Evolutionary conservation across 106 monocot genomes (phyloP).

Genomic region (Platanthera zijinensis): DNA sequence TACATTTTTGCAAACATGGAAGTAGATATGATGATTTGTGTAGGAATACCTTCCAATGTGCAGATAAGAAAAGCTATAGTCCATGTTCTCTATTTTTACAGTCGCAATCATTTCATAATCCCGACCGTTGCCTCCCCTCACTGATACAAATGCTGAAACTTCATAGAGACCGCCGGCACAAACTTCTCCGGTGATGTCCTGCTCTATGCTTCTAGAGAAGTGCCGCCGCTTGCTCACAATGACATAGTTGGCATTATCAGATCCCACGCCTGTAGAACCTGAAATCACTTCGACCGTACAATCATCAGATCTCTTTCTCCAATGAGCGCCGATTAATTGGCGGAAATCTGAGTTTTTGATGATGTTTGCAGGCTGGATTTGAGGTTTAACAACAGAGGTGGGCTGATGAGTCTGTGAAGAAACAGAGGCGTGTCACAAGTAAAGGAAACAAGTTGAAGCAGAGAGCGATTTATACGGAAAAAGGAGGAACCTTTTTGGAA

Average conservation of each 20-base stretch:
- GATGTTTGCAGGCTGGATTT: no score
- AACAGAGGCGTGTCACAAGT: neutral
- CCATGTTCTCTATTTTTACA: neutral
- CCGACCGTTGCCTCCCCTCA: neutral
- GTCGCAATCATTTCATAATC: neutral
- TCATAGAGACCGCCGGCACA: neutral
- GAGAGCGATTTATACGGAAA: no score
- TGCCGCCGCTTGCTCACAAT: neutral
- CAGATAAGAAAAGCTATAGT: neutral
- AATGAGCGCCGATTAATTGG: no score
- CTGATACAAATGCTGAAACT: neutral
- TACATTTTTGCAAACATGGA: no score
- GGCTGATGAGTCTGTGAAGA: no score
- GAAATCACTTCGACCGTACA: no score
- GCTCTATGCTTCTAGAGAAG: neutral
- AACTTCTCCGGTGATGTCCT: neutral
- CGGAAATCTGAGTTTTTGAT: no score
- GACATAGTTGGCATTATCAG: neutral
- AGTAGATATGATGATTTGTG: no score
- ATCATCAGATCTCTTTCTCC: no score
- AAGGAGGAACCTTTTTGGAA: neutral
- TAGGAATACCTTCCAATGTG: neutral
- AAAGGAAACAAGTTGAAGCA: neutral
- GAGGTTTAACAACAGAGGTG: no score
- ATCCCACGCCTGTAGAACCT: no score